phyloP scores from a whole-genome alignment of 768 basidiomycete genomes.

The Termitomyces titanicus region DNA sequence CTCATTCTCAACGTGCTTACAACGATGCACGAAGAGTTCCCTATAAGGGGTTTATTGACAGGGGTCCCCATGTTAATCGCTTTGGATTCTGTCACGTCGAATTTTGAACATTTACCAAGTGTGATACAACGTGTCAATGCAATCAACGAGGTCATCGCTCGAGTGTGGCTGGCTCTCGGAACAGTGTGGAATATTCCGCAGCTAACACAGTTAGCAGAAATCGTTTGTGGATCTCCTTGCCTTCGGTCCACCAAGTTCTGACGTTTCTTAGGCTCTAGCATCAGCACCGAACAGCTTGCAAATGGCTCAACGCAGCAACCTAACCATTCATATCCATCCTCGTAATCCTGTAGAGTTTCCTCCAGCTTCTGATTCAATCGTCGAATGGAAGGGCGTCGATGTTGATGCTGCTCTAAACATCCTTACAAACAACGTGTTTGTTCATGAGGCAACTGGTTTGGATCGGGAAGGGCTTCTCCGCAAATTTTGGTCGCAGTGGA shows the following conservation, averaged over 20 bases:
- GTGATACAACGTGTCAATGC: constrained; percentile 42
- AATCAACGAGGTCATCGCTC: constrained; percentile 60
- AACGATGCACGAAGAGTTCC: constrained; percentile 67
- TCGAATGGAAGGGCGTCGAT: constrained; percentile 44
- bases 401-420: constrained; percentile 49
- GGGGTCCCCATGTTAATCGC: constrained; percentile 88
- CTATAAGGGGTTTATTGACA: constrained; percentile 68
- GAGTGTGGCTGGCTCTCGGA: constrained; percentile 67
- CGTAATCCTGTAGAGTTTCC: constrained; percentile 42
- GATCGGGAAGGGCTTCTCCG: constrained; percentile 53
- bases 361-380: constrained; percentile 16
- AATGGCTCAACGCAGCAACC: constrained; percentile 25
- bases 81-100: constrained; percentile 53
- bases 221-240: constrained; percentile 36
- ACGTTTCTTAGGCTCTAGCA: constrained; percentile 40
- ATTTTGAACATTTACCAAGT: constrained; percentile 37
- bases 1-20: constrained; percentile 66
- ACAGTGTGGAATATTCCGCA: constrained; percentile 63
- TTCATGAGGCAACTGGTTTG: constrained; percentile 64
- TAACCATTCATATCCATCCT: constrained; percentile 41
- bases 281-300: constrained; percentile 35
- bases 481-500: constrained; percentile 62
- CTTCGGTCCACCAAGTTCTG: constrained; percentile 4
- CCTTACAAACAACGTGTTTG: constrained; percentile 47
- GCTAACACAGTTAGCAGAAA: constrained; percentile 49